Percentiles rank a stretch among this genome's conserved stretches.
Evolutionary conservation across 2,329 filamentous ascomycete species (phyloP).

Genomic region (Acrocalymma vagum): DNA sequence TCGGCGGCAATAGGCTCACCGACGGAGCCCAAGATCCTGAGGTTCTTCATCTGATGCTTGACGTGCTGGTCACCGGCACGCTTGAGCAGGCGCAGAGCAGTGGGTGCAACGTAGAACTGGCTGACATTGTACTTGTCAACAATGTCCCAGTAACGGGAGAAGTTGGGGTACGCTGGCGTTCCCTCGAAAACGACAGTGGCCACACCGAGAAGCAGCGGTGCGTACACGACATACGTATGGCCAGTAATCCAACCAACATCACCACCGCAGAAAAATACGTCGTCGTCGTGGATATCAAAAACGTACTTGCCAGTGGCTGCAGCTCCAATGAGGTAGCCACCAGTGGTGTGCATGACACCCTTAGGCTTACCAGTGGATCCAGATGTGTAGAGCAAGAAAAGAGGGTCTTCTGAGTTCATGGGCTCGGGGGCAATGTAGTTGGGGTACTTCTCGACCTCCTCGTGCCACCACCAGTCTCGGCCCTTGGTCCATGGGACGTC

Average conservation of each 20-base stretch:
- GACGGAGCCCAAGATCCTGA: slow-evolving; percentile 91
- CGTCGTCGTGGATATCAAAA: slow-evolving; percentile 94
- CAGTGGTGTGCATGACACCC: slow-evolving; percentile 98
- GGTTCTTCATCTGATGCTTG: slow-evolving; percentile 85
- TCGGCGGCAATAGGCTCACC: slow-evolving; percentile 98
- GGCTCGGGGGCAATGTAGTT: slow-evolving; percentile 87
- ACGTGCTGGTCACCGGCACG: slow-evolving; percentile 94
- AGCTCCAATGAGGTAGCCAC: slow-evolving; percentile 91
- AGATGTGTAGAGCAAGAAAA: slow-evolving; percentile 98
- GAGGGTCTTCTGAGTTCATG: slow-evolving; percentile 92
- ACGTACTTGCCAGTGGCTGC: slow-evolving; percentile 97
- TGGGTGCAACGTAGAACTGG: slow-evolving; percentile 98
- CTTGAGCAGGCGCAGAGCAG: slow-evolving; percentile 91
- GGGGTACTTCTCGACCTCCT: slow-evolving; percentile 97
- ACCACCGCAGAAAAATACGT: slow-evolving; percentile 96
- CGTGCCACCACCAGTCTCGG: slow-evolving; percentile 97
- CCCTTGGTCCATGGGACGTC: slow-evolving; percentile 90
- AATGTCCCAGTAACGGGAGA: slow-evolving; percentile 98
- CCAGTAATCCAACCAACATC: slow-evolving; percentile 99
- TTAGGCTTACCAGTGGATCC: slow-evolving; percentile 99
- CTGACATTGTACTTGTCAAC: slow-evolving; percentile 95
- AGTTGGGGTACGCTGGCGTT: slow-evolving; percentile 95
- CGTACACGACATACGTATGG: slow-evolving; percentile 98
- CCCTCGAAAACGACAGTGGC: slow-evolving; percentile 97
- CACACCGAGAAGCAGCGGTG: slow-evolving; percentile 89